These are phyloP conservation scores for Lasiodiplodia gonubiensis DNA, from an alignment of 2,329 filamentous ascomycete species.

Conservation along the genomic window DNA sequence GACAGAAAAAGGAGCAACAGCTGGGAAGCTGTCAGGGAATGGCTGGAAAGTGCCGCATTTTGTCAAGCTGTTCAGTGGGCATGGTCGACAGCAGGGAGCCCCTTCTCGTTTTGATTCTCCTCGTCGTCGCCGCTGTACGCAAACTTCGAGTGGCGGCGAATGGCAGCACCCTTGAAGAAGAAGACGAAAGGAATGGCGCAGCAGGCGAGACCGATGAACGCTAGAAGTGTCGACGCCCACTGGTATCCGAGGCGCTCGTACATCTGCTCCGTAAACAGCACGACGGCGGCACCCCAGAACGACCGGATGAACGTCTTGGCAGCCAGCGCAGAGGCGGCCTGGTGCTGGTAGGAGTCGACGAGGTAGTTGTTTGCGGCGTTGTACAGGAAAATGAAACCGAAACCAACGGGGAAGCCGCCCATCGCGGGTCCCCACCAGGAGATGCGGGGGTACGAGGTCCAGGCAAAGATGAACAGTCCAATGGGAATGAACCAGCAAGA, in stretches of 20 bases:
- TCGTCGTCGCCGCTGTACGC: conserved; percentile 69
- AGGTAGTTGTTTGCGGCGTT: conserved; percentile 64
- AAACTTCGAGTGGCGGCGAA: conserved; percentile 72
- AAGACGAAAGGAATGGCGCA: conserved; percentile 85
- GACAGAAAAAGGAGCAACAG: background rate
- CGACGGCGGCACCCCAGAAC: conserved; percentile 78
- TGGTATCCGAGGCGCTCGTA: conserved; percentile 68
- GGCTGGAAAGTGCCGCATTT: too few relatives aligned
- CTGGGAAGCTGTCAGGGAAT: background rate
- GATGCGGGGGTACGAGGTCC: conserved; percentile 69
- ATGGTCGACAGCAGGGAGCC: background rate
- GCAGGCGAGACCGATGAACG: conserved; percentile 76
- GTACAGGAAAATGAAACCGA: conserved; percentile 84
- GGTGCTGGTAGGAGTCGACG: conserved; percentile 72
- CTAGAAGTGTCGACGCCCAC: conserved; percentile 76
- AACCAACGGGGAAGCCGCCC: conserved; percentile 70
- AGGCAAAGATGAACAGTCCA: conserved; percentile 71
- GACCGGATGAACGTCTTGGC: conserved; percentile 81
- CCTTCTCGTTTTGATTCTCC: conserved; percentile 43
- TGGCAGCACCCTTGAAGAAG: conserved; percentile 75
- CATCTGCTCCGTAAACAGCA: conserved; percentile 85
- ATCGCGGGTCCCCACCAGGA: conserved; percentile 75
- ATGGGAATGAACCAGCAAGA: conserved; percentile 66
- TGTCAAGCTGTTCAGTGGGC: background rate
- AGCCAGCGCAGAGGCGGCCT: conserved; percentile 80